Conservation (phyloP, 176 grass and related monocot genomes). For the Saccharum spontaneum region DNA sequence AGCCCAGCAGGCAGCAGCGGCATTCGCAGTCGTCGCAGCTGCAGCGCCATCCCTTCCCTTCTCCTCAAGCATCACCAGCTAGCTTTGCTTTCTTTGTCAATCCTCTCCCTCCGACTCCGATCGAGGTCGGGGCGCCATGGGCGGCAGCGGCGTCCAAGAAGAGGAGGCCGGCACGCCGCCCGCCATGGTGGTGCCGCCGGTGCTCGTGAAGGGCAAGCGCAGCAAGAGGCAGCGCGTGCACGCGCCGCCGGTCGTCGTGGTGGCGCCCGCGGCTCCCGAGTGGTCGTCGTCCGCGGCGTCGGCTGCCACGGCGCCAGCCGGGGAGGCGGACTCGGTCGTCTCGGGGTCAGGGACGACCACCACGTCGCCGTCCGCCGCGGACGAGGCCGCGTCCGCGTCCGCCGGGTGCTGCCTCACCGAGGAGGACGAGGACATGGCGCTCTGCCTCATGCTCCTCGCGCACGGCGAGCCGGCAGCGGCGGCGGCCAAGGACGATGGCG, state of each 20-base stretch:
- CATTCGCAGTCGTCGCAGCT: neutral
- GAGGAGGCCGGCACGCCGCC: slow-evolving; percentile 39
- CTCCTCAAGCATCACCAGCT: slow-evolving; percentile 38
- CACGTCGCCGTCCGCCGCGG: neutral
- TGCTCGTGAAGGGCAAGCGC: slow-evolving; percentile 69
- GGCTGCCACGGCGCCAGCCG: neutral
- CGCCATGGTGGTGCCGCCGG: neutral
- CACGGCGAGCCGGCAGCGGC: slow-evolving; percentile 28
- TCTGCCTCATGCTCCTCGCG: slow-evolving; percentile 78
- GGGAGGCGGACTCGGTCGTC: slow-evolving; percentile 4
- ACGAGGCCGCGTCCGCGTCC: slow-evolving; percentile 11
- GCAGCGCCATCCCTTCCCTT: slow-evolving; percentile 33
- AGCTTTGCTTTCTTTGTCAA: neutral
- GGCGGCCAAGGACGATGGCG: neutral
- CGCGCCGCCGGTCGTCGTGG: slow-evolving; percentile 1
- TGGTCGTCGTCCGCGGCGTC: slow-evolving; percentile 11
- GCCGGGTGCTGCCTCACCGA: slow-evolving; percentile 33
- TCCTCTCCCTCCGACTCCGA: neutral
- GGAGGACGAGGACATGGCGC: slow-evolving; percentile 85
- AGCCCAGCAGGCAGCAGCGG: neutral
- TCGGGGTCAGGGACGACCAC: slow-evolving; percentile 2
- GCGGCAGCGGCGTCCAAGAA: neutral
- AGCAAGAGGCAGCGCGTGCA: slow-evolving; percentile 64
- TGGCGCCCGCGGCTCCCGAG: neutral
- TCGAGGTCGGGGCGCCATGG: slow-evolving; percentile 20